Base-by-base conservation (phyloP, 371 early-diverging fungal species). In the Actinomortierella ambigua region DNA sequence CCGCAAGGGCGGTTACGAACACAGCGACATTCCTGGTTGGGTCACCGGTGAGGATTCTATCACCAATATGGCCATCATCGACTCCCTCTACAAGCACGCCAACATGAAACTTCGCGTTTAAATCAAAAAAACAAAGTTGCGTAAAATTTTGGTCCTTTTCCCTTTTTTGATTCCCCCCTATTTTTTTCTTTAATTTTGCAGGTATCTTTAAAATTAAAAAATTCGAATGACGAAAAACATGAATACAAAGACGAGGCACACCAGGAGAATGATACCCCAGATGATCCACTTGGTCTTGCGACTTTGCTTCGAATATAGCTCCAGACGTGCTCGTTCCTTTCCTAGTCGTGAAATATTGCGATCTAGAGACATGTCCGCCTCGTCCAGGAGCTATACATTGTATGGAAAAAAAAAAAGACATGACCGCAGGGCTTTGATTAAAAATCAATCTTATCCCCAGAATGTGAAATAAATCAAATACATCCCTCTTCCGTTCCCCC, bases 211-310 rank as follows among this genome's bases (percentile, higher is more conserved):
- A n/a, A n/a, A 26, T 49, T 26, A 73, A 63, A 63, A 67, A 29
- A 79, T 63, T 17, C 79, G 68, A 46, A 78, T 78, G 34, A 78
- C 50, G 49, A 78, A 67, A 55, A 78, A 76, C 76, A 73, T 78
- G 9, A 78, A 55, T 2, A 71, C 68, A 51, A 70, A 78, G 42
- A 64, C 57, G 14, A 78, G 3, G 34, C 79, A 76, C 14, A 78
- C 79, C 20, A 58, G 63, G 11, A 78, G 49, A 23, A 78, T 73
- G 26, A 76, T 70, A 7, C 63, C 69, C 79, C 76, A 78, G 23
- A 78, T 76, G 57, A 78, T 59, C 76, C 79, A 78, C 49, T 68
- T 78, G 39, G 79, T 78, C 50, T 78, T 78, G 27, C 69, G 68
- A 49, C 77, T 71, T 56, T 65, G 71, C 26, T 68, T 65, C 5